Percentiles rank a stretch among this genome's conserved stretches.
phyloP scores from a whole-genome alignment of 2,329 filamentous ascomycete genomes.

The Lecanosticta acicola region DNA sequence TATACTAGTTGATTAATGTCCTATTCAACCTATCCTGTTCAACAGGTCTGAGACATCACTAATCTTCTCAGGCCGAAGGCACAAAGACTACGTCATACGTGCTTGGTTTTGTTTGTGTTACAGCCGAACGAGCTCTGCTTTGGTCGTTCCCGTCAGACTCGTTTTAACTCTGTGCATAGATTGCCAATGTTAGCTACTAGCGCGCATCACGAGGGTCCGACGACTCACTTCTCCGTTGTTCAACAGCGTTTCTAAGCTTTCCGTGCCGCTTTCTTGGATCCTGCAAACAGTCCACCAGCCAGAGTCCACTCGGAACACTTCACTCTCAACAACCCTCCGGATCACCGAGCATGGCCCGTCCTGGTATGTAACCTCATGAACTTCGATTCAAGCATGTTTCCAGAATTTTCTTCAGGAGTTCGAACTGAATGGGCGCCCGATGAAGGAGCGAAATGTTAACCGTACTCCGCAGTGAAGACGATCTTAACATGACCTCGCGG shows the following conservation, averaged over 20 bases:
- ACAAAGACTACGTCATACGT: background rate
- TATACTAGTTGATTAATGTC: conserved; percentile 32
- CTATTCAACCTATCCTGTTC: background rate
- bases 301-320: conserved; percentile 6
- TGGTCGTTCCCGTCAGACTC: background rate
- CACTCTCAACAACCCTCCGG: background rate
- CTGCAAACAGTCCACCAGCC: conserved; percentile 1
- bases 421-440: too few relatives aligned
- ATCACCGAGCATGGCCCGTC: conserved; percentile 5
- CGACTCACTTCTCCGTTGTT: conserved; percentile 1
- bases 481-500: too few relatives aligned
- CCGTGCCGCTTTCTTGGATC: conserved; percentile 4
- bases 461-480: too few relatives aligned
- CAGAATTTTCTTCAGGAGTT: too few relatives aligned
- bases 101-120: background rate
- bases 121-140: background rate
- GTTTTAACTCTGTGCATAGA: background rate
- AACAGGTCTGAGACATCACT: too few relatives aligned
- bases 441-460: too few relatives aligned
- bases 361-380: too few relatives aligned
- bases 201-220: background rate
- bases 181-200: background rate
- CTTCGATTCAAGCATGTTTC: too few relatives aligned
- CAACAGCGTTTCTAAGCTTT: conserved; percentile 2
- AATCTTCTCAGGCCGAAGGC: background rate